Evolutionary conservation across 345 rosid species (phyloP).

Genomic region (Citrus maxima): DNA sequence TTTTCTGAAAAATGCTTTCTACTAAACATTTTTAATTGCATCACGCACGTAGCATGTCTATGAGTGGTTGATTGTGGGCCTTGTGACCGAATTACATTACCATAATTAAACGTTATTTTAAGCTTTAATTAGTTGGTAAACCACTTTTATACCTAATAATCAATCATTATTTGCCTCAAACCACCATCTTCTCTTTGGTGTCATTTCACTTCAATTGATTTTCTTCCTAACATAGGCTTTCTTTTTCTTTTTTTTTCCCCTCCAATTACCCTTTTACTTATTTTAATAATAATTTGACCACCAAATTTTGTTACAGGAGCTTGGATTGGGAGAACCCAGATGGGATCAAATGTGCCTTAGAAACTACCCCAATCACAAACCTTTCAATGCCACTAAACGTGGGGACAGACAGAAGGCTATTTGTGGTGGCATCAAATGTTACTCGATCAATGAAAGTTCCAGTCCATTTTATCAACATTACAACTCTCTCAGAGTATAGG

Average conservation of each 20-base stretch:
- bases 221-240: background rate
- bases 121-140: conserved; percentile 12
- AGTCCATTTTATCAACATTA: conserved; percentile 68
- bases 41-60: background rate
- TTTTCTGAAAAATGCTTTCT: too few relatives aligned
- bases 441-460: conserved; percentile 49
- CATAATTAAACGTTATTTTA: background rate
- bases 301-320: conserved; percentile 47
- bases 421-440: conserved; percentile 46
- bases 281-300: too few relatives aligned
- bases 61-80: conserved; percentile 19
- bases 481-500: conserved; percentile 69
- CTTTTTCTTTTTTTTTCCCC: background rate
- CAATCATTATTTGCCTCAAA: background rate
- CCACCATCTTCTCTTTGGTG: background rate
- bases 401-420: conserved; percentile 70
- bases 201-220: background rate
- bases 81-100: background rate
- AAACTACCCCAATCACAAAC: conserved; percentile 63
- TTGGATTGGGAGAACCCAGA: conserved; percentile 78
- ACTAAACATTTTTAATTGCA: too few relatives aligned
- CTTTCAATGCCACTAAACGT: conserved; percentile 48
- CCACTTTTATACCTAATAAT: background rate
- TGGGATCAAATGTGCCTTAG: conserved; percentile 82
- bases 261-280: too few relatives aligned